A percentile compares a stretch with the other conserved stretches of the same genome.
phyloP scores from a whole-genome alignment of 2,329 filamentous ascomycete species.

The Venturia oleaginea region DNA sequence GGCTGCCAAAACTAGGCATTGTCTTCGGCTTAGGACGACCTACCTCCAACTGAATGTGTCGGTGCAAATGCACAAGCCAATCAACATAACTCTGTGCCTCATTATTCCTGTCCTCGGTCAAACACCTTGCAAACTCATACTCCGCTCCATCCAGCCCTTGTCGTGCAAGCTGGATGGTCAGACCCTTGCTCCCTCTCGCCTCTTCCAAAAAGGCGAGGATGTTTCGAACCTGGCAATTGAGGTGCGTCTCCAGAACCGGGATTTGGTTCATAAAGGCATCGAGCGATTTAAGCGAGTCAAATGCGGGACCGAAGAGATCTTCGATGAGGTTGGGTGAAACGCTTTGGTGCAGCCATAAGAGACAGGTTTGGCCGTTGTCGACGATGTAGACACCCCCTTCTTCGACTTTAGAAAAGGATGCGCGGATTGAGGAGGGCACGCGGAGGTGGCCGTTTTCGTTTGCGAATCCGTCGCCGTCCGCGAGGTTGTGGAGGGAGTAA shows the following conservation, averaged over 20 bases:
- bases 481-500: conserved; percentile 81
- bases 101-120: conserved; percentile 93
- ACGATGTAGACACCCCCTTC: conserved; percentile 90
- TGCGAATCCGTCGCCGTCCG: conserved; percentile 83
- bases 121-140: conserved; percentile 84
- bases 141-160: conserved; percentile 92
- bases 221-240: conserved; percentile 92
- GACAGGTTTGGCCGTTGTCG: conserved; percentile 86
- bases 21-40: conserved; percentile 17
- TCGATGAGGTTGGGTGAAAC: conserved; percentile 85
- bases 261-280: conserved; percentile 74
- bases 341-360: conserved; percentile 87
- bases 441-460: conserved; percentile 81
- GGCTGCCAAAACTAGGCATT: conserved; percentile 1
- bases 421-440: conserved; percentile 70
- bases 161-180: conserved; percentile 81
- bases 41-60: conserved; percentile 79
- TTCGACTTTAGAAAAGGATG: conserved; percentile 81
- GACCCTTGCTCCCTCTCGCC: conserved; percentile 73
- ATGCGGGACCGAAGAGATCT: conserved; percentile 79
- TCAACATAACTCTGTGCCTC: conserved; percentile 98
- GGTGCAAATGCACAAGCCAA: conserved; percentile 93
- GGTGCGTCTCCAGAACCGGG: conserved; percentile 78
- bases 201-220: conserved; percentile 78
- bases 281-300: conserved; percentile 60